Conservation (phyloP, 257 asterid genomes). For the Scutellaria minor region DNA sequence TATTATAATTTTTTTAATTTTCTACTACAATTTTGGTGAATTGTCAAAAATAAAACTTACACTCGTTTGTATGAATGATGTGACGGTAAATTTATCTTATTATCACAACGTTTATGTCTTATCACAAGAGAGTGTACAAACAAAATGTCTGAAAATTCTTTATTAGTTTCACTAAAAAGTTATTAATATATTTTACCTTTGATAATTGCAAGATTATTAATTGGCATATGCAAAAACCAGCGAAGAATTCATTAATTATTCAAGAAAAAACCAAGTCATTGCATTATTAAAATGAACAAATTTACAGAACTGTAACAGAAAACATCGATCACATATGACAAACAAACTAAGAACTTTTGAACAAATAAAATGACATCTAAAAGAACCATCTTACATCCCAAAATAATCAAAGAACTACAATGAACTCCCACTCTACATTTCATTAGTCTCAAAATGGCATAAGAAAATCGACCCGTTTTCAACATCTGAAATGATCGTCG, state of each 20-base stretch:
- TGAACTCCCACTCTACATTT: slow-evolving; percentile 26
- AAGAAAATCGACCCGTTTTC: slow-evolving; percentile 23
- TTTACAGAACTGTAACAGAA: slow-evolving; percentile 14
- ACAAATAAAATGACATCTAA: slow-evolving; percentile 7
- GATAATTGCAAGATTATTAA: neutral
- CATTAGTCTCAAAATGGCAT: neutral
- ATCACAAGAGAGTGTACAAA: too few species aligned
- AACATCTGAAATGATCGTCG: slow-evolving; percentile 68
- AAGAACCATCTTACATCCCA: neutral
- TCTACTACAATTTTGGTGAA: too few species aligned
- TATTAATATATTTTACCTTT: too few species aligned
- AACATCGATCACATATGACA: slow-evolving; percentile 1
- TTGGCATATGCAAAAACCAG: too few species aligned
- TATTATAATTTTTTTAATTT: neutral
- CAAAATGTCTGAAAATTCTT: too few species aligned
- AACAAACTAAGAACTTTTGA: neutral
- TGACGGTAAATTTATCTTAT: too few species aligned
- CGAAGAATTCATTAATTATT: too few species aligned
- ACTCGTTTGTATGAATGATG: too few species aligned
- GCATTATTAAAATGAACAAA: neutral
- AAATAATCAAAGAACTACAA: neutral
- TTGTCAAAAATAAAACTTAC: too few species aligned
- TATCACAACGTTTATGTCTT: too few species aligned
- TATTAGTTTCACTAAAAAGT: too few species aligned
- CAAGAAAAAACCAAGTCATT: neutral